A percentile compares a stretch with the other conserved stretches of the same genome.
These are phyloP conservation scores for Articulospora tetracladia DNA, from an alignment of 495 filamentous ascomycete species.

Conservation along the genomic window DNA sequence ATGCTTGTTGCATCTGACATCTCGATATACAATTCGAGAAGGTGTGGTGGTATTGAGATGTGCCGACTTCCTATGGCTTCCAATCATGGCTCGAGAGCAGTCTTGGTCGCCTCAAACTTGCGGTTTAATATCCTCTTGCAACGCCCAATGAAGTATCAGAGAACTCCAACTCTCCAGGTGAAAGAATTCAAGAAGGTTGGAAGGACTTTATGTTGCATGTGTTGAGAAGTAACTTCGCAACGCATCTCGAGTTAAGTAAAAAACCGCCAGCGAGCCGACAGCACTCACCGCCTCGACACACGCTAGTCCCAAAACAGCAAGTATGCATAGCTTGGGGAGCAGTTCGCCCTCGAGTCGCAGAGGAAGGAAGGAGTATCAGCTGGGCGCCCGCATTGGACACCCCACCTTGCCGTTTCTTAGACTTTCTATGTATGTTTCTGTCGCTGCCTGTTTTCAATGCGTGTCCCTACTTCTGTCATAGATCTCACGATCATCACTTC, in stretches of 20 bases:
- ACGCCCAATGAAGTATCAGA: conserved; percentile 17
- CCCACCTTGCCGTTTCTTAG: conserved; percentile 14
- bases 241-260: neutral
- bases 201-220: conserved; percentile 22
- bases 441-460: conserved; percentile 20
- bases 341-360: neutral
- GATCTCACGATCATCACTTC: conserved; percentile 24
- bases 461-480: conserved; percentile 19
- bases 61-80: conserved; percentile 29
- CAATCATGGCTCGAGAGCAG: conserved; percentile 25
- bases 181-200: conserved; percentile 9
- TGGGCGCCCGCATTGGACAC: conserved; percentile 5
- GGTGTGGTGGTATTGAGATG: too few species aligned
- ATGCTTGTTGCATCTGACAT: too few species aligned
- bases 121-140: conserved; percentile 25
- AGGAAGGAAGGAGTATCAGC: conserved; percentile 1
- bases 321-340: neutral
- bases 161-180: conserved; percentile 20
- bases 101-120: conserved; percentile 30
- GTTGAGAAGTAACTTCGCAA: neutral
- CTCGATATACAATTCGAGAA: too few species aligned
- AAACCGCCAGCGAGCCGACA: conserved; percentile 1
- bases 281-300: neutral
- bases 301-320: neutral
- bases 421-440: neutral